These are phyloP conservation scores for Aspergillus steynii DNA, from an alignment of 495 filamentous ascomycete species.

Conservation along the genomic window DNA sequence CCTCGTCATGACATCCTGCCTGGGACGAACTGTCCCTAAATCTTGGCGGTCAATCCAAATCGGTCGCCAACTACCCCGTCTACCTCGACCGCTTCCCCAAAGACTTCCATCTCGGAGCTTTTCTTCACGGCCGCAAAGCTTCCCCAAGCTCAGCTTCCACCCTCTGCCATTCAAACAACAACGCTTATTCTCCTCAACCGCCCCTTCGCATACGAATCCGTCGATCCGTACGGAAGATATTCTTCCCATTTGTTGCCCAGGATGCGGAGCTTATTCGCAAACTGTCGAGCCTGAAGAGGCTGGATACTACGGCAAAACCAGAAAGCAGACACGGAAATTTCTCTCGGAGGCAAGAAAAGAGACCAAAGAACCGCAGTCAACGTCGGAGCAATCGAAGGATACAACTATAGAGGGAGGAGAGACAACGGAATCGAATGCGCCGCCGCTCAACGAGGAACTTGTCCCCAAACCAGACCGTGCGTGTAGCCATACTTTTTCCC, in stretches of 20 bases:
- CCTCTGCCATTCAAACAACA: constrained; percentile 7
- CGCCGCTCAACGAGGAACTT: constrained; percentile 7
- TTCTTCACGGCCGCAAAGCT: constrained; percentile 10
- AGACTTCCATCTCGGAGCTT: constrained; percentile 1
- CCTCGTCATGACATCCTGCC: constrained; percentile 34
- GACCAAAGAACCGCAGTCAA: constrained; percentile 39
- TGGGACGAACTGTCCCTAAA: constrained; percentile 30
- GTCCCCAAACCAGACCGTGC: constrained; percentile 25
- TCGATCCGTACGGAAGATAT: constrained; percentile 15
- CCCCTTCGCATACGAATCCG: constrained; percentile 3
- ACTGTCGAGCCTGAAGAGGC: constrained; percentile 64
- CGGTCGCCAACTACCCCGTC: constrained; percentile 1
- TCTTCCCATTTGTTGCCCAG: constrained; percentile 63
- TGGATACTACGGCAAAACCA: constrained; percentile 69
- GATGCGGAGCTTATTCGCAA: constrained; percentile 87
- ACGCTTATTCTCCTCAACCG: constrained; percentile 27
- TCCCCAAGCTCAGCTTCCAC: constrained; percentile 12
- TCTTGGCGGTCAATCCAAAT: constrained; percentile 10
- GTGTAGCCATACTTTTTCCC: constrained; percentile 7
- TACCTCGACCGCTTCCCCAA: constrained; percentile 1
- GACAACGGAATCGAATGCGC: constrained; percentile 22
- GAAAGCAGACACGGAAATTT: constrained; percentile 47
- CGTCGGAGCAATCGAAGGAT: constrained; percentile 12
- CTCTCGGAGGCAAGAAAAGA: constrained; percentile 41
- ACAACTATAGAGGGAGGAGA: constrained; percentile 17